Percentiles rank a stretch among this genome's conserved stretches.
phyloP scores from a whole-genome alignment of 2,329 filamentous ascomycete genomes.

The Aureobasidium sp. region DNA sequence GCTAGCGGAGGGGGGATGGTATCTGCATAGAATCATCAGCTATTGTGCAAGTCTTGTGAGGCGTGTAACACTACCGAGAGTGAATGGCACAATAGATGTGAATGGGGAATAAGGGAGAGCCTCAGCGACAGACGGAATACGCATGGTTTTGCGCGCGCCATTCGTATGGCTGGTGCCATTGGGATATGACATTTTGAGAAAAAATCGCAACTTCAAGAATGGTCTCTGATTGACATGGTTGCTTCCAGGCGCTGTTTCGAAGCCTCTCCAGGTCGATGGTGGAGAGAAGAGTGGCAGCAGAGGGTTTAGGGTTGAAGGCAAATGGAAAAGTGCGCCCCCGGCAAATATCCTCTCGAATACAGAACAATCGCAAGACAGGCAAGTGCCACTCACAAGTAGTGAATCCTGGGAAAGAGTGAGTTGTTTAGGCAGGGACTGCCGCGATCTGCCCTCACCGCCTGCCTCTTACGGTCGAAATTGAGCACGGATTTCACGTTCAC shows the following conservation, averaged over 20 bases:
- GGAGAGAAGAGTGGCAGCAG: background rate
- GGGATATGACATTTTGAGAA: conserved; percentile 2
- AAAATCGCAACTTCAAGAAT: background rate
- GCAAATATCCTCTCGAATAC: background rate
- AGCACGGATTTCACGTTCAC: conserved; percentile 4
- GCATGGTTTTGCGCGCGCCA: conserved; percentile 11
- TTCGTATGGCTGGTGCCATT: conserved; percentile 1
- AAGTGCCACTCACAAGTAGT: background rate
- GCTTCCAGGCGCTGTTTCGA: background rate
- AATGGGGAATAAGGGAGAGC: conserved; percentile 77
- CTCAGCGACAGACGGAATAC: conserved; percentile 56
- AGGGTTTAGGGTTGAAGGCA: background rate
- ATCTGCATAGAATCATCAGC: conserved; percentile 30
- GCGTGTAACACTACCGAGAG: conserved; percentile 52
- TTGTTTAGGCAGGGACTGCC: conserved; percentile 14
- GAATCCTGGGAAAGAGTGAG: background rate
- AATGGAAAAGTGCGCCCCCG: background rate
- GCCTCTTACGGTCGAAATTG: background rate
- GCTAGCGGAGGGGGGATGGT: conserved; percentile 41
- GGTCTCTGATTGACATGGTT: conserved; percentile 1
- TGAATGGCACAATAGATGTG: conserved; percentile 71
- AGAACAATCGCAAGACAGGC: background rate
- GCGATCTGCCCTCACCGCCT: conserved; percentile 1
- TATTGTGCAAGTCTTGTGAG: background rate
- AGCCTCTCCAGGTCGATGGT: background rate